A percentile compares a stretch with the other conserved stretches of the same genome.
Evolutionary conservation across 202 grass and related monocot genomes (phyloP).

Genomic region (Eragrostis tef): DNA sequence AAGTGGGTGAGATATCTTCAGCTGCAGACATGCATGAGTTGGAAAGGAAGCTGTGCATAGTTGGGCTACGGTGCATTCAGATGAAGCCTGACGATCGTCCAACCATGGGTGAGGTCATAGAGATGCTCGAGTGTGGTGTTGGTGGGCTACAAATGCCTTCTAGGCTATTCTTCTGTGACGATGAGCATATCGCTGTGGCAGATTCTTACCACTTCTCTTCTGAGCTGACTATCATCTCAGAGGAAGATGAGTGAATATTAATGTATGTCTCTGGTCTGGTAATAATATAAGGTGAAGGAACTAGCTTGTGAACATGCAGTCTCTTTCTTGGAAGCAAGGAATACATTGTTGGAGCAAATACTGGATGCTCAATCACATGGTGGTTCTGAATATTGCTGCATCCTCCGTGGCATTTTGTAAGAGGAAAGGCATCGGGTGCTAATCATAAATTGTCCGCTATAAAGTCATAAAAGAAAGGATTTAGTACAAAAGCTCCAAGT

Average conservation of each 20-base stretch:
- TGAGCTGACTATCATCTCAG: constrained; percentile 19
- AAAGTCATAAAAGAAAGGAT: no score
- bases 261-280: not conserved
- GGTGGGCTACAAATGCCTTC: constrained; percentile 55
- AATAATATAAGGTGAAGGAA: not conserved
- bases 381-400: no score
- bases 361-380: no score
- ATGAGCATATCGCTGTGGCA: not conserved
- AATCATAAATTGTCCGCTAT: no score
- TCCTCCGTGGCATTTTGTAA: no score
- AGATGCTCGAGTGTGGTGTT: constrained; percentile 53
- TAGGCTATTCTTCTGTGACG: constrained; percentile 54
- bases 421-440: no score
- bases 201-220: constrained; percentile 7
- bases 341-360: no score
- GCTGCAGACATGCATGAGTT: constrained; percentile 45
- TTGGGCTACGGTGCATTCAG: constrained; percentile 63
- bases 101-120: constrained; percentile 49
- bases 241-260: constrained; percentile 10
- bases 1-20: constrained; percentile 20
- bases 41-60: constrained; percentile 60
- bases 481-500: no score
- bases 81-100: constrained; percentile 53
- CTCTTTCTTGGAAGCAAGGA: no score
- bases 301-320: not conserved